Percentiles rank a stretch among this genome's conserved stretches.
Conservation (phyloP, 768 basidiomycete genomes). For the Russula ochroleuca region DNA sequence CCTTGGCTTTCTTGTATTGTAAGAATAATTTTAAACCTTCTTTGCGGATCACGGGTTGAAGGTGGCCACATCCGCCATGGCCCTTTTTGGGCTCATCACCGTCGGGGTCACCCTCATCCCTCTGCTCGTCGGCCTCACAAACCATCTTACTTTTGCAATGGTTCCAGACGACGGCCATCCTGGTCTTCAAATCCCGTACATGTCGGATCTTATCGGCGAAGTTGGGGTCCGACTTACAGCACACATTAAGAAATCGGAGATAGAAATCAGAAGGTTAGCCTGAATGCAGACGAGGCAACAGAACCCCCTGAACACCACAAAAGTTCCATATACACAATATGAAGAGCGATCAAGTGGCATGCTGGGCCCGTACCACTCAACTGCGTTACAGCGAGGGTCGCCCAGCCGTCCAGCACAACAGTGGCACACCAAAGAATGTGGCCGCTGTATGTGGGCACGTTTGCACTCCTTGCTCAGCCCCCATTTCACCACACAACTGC, state of each 20-base stretch:
- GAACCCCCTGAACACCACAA: slow-evolving; percentile 27
- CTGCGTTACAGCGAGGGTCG: slow-evolving; percentile 72
- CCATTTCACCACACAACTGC: slow-evolving; percentile 92
- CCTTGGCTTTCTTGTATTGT: slow-evolving; percentile 91
- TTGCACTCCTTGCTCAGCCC: slow-evolving; percentile 96
- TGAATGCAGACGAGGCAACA: slow-evolving; percentile 35
- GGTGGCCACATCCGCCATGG: slow-evolving; percentile 95
- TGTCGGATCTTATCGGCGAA: slow-evolving; percentile 87
- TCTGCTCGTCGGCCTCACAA: slow-evolving; percentile 86
- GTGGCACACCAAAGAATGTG: slow-evolving; percentile 39
- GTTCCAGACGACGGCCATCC: slow-evolving; percentile 81
- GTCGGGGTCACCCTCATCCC: slow-evolving; percentile 74
- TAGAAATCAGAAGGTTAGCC: slow-evolving; percentile 59
- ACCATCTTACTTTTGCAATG: slow-evolving; percentile 84
- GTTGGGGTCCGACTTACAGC: slow-evolving; percentile 70
- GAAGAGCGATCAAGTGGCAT: slow-evolving; percentile 59
- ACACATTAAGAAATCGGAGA: slow-evolving; percentile 30
- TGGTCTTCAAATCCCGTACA: slow-evolving; percentile 78
- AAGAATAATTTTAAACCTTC: slow-evolving; percentile 94
- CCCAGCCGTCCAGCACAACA: slow-evolving; percentile 42
- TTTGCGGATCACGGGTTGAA: slow-evolving; percentile 85
- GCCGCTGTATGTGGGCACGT: slow-evolving; percentile 33
- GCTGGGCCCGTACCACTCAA: slow-evolving; percentile 48
- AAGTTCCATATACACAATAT: slow-evolving; percentile 35
- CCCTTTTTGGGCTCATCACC: slow-evolving; percentile 77